Percentiles rank a stretch among this genome's conserved stretches.
phyloP scores from a whole-genome alignment of 2,329 filamentous ascomycete species.

The Fusarium stilboides region DNA sequence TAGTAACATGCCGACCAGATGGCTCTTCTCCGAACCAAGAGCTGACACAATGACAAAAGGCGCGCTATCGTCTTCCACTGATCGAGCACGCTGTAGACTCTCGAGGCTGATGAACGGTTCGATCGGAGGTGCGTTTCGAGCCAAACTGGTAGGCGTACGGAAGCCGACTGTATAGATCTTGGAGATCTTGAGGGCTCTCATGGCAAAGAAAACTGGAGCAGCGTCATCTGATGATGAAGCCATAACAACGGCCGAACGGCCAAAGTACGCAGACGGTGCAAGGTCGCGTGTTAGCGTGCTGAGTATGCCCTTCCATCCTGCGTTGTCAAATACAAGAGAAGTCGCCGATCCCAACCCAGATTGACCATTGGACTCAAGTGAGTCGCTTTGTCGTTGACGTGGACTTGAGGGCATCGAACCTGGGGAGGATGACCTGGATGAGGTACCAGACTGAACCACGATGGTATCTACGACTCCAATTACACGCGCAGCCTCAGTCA shows the following conservation, averaged over 20 bases:
- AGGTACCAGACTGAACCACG: conserved; percentile 68
- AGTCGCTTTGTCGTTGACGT: conserved; percentile 54
- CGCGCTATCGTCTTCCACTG: conserved; percentile 66
- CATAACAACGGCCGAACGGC: conserved; percentile 81
- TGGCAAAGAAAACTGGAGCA: conserved; percentile 82
- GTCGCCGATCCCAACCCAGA: conserved; percentile 64
- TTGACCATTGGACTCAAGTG: conserved; percentile 44
- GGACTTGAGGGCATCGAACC: conserved; percentile 66
- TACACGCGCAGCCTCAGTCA: conserved; percentile 82
- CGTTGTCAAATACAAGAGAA: conserved; percentile 82
- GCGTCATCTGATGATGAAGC: conserved; percentile 82
- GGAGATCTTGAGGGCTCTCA: conserved; percentile 81
- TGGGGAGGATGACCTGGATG: conserved; percentile 61
- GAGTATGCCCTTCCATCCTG: conserved; percentile 87
- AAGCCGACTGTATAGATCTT: conserved; percentile 91
- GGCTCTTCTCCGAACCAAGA: conserved; percentile 82
- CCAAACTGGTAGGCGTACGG: conserved; percentile 73
- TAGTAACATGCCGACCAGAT: conserved; percentile 82
- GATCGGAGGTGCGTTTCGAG: conserved; percentile 74
- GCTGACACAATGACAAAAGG: conserved; percentile 88
- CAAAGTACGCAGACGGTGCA: conserved; percentile 84
- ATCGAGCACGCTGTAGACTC: conserved; percentile 68
- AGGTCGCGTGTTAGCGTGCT: conserved; percentile 86
- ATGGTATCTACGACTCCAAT: conserved; percentile 90
- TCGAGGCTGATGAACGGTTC: conserved; percentile 86